phyloP scores from a whole-genome alignment of 2,329 filamentous ascomycete species.

The Elsinoe fawcettii region DNA sequence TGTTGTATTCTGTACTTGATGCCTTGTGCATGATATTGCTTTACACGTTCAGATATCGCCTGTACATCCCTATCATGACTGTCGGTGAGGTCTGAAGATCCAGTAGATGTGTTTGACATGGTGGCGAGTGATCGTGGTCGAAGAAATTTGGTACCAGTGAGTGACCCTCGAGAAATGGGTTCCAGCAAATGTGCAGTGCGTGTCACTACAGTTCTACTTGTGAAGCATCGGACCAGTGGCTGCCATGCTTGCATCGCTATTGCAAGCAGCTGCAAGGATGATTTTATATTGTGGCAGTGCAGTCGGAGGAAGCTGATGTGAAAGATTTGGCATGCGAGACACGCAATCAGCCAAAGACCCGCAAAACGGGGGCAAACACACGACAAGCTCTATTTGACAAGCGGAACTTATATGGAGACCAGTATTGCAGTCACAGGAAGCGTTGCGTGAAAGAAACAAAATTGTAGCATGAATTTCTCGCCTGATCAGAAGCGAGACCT shows the following conservation, averaged over 20 bases:
- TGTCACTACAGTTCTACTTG: not conserved
- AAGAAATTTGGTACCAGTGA: not conserved
- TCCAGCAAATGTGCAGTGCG: not conserved
- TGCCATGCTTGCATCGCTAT: slow-evolving; percentile 5
- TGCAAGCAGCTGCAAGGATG: not conserved
- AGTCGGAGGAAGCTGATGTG: not conserved
- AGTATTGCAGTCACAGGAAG: too few relatives aligned
- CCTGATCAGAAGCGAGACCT: not conserved
- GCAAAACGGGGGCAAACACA: not conserved
- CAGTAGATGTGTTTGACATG: not conserved
- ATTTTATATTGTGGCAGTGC: not conserved
- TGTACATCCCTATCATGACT: slow-evolving; percentile 39
- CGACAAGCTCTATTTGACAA: too few relatives aligned
- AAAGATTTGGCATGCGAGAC: not conserved
- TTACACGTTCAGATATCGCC: slow-evolving; percentile 40
- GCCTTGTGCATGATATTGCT: slow-evolving; percentile 43
- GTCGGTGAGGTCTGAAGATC: slow-evolving; percentile 25
- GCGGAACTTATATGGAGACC: too few relatives aligned
- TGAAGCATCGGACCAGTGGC: not conserved
- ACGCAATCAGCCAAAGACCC: not conserved
- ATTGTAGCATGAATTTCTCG: not conserved
- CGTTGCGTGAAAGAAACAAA: not conserved
- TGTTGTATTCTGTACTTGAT: slow-evolving; percentile 67
- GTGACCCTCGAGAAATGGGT: not conserved
- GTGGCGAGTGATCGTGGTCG: not conserved